Evolutionary conservation across 441 rosid species (phyloP), one percentile per base, ranked within the genome.

Genomic region (Pelargonium australe): DNA sequence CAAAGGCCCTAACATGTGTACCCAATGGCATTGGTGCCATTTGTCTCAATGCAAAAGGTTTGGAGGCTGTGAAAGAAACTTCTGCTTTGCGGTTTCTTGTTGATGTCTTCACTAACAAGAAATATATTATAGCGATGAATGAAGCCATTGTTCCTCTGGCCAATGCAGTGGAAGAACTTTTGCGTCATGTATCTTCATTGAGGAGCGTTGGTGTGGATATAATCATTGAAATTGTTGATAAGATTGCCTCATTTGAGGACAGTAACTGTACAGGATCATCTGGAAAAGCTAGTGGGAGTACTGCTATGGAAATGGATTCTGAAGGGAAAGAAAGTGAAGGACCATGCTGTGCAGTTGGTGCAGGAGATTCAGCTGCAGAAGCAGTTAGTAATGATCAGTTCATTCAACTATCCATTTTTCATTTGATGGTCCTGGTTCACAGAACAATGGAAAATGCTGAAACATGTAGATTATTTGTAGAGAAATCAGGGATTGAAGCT

Each of bases 21-120:
- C 96, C 99, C 41, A 92, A 89, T 85, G 98, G 99, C 64, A 81
- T 95, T 70, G 96, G 97, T 73, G 98, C 99, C 61, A 86, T 95
- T 72, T 95, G 98, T 82, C 99, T 95, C 77, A 92, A 90, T 75
- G 80, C 86, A 75, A 90, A 77, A 85, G 99, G 99, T 49, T 84
- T 95, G 74, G 99, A 95, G 79, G 90, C 94, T 0, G 99, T 92
- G 64, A 95, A 85, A 81, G 97, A 92, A 77, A 82, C 92, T 73
- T 84, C 85, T 3, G 98, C 98, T 49, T 67, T 95, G 70, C 83
- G 85, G 44, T 95, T 95, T 76, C 95, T 92, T 68, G 88, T 92
- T 11, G 88, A 92, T 68, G 75, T 92, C 73, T 90, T 90, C 74
- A 89, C 99, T 66, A 84, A 87, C 81, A 95, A 88, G 87, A 92